These are phyloP conservation scores for Pyrus hybrid DNA, from an alignment of 331 rosid species.

Conservation along the genomic window DNA sequence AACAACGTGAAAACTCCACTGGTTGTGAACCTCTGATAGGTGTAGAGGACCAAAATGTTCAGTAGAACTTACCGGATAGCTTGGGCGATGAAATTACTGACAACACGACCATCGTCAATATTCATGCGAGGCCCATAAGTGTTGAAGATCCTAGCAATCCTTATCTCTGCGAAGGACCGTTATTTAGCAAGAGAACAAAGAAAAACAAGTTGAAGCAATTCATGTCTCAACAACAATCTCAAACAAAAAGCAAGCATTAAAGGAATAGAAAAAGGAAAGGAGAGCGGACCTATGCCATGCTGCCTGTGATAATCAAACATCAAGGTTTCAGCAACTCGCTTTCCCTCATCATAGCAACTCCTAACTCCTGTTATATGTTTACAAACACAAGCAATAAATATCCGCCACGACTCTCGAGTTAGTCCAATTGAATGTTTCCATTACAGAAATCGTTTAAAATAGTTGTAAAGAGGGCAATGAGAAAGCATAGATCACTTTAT, in stretches of 20 bases:
- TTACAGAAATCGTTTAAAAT: not conserved
- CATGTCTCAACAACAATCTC: not conserved
- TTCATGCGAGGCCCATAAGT: constrained; percentile 51
- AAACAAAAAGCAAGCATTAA: not conserved
- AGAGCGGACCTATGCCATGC: constrained; percentile 34
- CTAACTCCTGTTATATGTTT: constrained; percentile 29
- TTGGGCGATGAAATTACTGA: constrained; percentile 48
- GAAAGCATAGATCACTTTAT: not conserved
- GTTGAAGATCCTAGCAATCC: constrained; percentile 46
- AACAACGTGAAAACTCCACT: not conserved
- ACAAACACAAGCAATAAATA: not conserved
- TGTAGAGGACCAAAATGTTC: not conserved
- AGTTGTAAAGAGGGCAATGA: not conserved
- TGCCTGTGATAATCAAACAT: constrained; percentile 53
- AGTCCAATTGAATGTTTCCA: not conserved
- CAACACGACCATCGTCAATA: constrained; percentile 48
- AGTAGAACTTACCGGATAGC: constrained; percentile 28
- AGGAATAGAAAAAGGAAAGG: not conserved
- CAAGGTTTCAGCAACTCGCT: constrained; percentile 47
- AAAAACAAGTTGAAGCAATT: not conserved
- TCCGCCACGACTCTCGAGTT: not conserved
- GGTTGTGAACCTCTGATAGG: not conserved
- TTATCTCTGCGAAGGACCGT: constrained; percentile 19
- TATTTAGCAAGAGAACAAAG: not conserved
- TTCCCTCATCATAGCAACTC: constrained; percentile 52